Evolutionary conservation across 768 basidiomycete genomes (phyloP), one percentile per base, ranked within the genome.

Genomic region (Tricholoma hemisulphureum): DNA sequence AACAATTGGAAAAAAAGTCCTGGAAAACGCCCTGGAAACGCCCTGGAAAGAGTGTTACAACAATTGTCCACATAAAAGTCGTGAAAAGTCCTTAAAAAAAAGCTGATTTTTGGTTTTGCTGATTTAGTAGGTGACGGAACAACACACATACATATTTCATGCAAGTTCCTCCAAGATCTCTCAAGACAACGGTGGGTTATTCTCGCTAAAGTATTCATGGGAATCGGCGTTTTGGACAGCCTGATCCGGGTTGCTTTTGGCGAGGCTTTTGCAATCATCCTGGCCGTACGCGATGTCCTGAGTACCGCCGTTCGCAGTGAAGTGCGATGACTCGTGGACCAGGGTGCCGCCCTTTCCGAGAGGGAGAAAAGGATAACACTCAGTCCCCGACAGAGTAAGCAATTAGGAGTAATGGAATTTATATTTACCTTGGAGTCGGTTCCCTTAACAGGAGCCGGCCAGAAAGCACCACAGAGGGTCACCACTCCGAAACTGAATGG

Each of bases 181-280:
- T 55, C 21, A 55, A 43, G 54, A 21, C 6, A 31, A 24, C 11
- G 18, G 4, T 45, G 63, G 63, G 37, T 48, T 64, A 57, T 81
- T 81, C 73, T 82, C 80, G 4, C 79, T 76, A 60, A 80, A 81
- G 68, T 80, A 82, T 57, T 82, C 80, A 63, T 81, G 78, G 52
- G 66, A 74, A 64, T 81, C 80, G 8, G 79, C 80, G 61, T 81
- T 81, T 29, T 59, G 28, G 54, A 80, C 66, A 6, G 80, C 79
- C 21, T 67, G 14, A 16, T 46, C 31, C 6, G 79, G 70, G 65
- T 71, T 67, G 62, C 72, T 75, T 50, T 67, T 65, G 1, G 80
- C 79, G 18, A 82, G 73, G 7, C 65, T 48, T 69, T 77, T 73
- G 37, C 74, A 74, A 1, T 61, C 69, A 29, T 62, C 58, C 61